phyloP scores from a whole-genome alignment of 2,329 filamentous ascomycete genomes.

The Colletotrichum ledebouriae region DNA sequence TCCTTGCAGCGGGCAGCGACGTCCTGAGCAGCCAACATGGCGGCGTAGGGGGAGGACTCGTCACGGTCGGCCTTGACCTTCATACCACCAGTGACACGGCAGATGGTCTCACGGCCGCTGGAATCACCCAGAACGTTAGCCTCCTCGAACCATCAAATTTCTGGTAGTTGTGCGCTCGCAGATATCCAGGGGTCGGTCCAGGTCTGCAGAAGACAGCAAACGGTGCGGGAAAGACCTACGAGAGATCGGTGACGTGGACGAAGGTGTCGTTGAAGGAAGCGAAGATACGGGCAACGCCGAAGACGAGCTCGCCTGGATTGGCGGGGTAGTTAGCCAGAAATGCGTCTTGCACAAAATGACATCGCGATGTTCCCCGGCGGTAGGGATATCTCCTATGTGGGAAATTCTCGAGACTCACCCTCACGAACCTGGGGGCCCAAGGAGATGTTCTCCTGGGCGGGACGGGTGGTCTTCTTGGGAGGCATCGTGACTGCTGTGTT shows the following conservation, averaged over 20 bases:
- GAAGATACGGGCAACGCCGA: conserved; percentile 98
- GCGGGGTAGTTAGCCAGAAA: conserved; percentile 44
- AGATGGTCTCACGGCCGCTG: conserved; percentile 99
- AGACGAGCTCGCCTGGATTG: conserved; percentile 88
- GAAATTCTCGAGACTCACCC: conserved; percentile 68
- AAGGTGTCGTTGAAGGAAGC: conserved; percentile 94
- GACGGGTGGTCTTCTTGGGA: conserved; percentile 90
- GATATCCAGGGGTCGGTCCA: background rate
- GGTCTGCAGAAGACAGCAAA: background rate
- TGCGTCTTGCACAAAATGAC: conserved; percentile 69
- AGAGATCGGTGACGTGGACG: conserved; percentile 99
- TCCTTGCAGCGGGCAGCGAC: conserved; percentile 88
- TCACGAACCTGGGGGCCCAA: conserved; percentile 97
- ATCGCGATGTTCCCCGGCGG: conserved; percentile 81
- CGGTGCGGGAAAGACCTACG: conserved; percentile 67
- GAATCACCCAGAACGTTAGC: conserved; percentile 78
- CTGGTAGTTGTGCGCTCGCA: conserved; percentile 6
- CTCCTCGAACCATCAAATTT: conserved; percentile 50
- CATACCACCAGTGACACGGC: conserved; percentile 99
- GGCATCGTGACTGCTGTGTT: conserved; percentile 74
- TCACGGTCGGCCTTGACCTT: conserved; percentile 99
- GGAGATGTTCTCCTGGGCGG: conserved; percentile 97
- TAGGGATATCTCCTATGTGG: conserved; percentile 52
- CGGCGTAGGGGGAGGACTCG: conserved; percentile 99
- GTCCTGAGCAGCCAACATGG: conserved; percentile 99